Percentiles rank a stretch among this genome's conserved stretches.
Conservation (phyloP, 768 basidiomycete species). For the Rossbeevera mucosa region DNA sequence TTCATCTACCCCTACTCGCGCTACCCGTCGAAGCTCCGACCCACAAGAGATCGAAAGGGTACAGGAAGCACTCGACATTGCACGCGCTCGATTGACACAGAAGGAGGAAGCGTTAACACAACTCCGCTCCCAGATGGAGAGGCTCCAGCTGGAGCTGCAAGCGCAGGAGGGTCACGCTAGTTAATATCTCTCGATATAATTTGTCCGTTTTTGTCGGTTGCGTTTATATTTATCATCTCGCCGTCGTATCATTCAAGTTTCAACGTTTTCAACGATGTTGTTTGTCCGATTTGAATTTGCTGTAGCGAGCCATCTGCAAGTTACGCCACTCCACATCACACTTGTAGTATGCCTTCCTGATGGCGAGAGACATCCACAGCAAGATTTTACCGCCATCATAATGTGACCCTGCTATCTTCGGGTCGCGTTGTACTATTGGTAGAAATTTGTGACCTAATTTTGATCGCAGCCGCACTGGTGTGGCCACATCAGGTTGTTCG, state of each 20-base stretch:
- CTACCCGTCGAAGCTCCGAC: conserved; percentile 4
- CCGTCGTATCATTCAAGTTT: background rate
- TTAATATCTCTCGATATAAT: background rate
- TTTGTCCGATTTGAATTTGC: background rate
- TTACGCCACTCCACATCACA: too few relatives aligned
- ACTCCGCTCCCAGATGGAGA: conserved; percentile 22
- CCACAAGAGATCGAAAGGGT: conserved; percentile 20
- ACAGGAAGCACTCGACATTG: conserved; percentile 18
- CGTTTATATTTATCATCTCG: background rate
- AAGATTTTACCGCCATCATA: too few relatives aligned
- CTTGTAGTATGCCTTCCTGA: too few relatives aligned
- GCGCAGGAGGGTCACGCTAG: background rate
- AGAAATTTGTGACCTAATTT: too few relatives aligned
- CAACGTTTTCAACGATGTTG: background rate
- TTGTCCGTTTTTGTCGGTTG: background rate
- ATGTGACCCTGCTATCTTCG: too few relatives aligned
- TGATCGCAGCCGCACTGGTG: too few relatives aligned
- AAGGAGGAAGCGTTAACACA: conserved; percentile 21
- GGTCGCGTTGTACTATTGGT: too few relatives aligned
- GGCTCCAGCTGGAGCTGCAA: conserved; percentile 11
- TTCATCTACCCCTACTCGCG: background rate
- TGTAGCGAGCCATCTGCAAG: too few relatives aligned
- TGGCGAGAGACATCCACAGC: too few relatives aligned
- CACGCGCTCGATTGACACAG: conserved; percentile 16
- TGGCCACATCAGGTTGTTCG: too few relatives aligned